A percentile compares a stretch with the other conserved stretches of the same genome.
Evolutionary conservation across 2,329 filamentous ascomycete species (phyloP).

Genomic region (Diaporthe ampelina): DNA sequence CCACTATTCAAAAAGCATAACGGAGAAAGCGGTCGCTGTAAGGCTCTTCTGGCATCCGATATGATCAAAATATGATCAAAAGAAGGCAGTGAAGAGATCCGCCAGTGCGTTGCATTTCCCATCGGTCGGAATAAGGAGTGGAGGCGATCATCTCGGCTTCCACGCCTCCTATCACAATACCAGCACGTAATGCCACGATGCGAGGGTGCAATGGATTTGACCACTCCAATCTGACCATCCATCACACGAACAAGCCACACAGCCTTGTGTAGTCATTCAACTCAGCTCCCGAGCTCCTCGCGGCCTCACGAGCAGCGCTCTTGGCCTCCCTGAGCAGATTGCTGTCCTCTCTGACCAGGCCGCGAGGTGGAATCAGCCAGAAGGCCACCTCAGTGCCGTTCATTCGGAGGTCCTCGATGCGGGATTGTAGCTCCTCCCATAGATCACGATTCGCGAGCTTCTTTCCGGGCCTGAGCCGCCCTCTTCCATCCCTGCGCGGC

Average conservation of each 20-base stretch:
- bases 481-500: slow-evolving; percentile 44
- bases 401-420: slow-evolving; percentile 13
- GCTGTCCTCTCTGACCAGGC: slow-evolving; percentile 21
- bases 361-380: slow-evolving; percentile 26
- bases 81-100: not conserved
- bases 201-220: not conserved
- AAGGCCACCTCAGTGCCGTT: slow-evolving; percentile 32
- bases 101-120: too few species aligned
- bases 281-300: not conserved
- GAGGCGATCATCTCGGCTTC: not conserved
- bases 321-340: slow-evolving; percentile 20
- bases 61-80: too few species aligned
- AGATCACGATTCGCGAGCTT: slow-evolving; percentile 56
- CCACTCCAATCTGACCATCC: too few species aligned
- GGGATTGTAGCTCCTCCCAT: slow-evolving; percentile 56
- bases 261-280: slow-evolving; percentile 29
- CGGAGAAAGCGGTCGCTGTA: not conserved
- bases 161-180: not conserved
- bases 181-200: not conserved
- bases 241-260: slow-evolving; percentile 25
- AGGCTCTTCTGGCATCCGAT: not conserved
- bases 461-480: not conserved
- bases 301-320: slow-evolving; percentile 23
- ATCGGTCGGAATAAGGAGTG: too few species aligned
- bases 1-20: not conserved